Evolutionary conservation across 2,329 filamentous ascomycete species (phyloP).

Genomic region (Fusarium luffae): DNA sequence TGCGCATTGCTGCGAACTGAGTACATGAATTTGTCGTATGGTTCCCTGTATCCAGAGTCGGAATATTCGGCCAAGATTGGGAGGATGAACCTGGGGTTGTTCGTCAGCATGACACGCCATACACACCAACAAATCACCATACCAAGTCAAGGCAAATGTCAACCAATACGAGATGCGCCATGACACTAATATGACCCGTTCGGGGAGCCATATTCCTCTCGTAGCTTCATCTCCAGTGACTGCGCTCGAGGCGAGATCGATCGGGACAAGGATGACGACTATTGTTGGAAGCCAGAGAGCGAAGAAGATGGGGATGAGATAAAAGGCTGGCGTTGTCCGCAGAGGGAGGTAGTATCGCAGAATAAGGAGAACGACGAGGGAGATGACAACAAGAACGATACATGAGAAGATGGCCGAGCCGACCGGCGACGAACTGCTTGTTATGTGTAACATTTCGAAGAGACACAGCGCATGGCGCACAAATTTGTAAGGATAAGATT

Average conservation of each 20-base stretch:
- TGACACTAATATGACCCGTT: constrained; percentile 80
- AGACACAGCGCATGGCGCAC: constrained; percentile 45
- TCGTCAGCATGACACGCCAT: constrained; percentile 25
- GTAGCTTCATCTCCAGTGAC: constrained; percentile 75
- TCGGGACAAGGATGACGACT: constrained; percentile 91
- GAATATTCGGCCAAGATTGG: constrained; percentile 94
- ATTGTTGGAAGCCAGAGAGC: constrained; percentile 93
- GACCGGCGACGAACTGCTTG: constrained; percentile 70
- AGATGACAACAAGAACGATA: constrained; percentile 78
- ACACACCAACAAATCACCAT: constrained; percentile 43
- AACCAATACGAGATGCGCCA: constrained; percentile 99
- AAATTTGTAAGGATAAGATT: constrained; percentile 34
- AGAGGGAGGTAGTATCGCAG: constrained; percentile 91
- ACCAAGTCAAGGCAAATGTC: constrained; percentile 95
- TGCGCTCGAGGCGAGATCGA: constrained; percentile 91
- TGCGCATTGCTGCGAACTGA: constrained; percentile 88
- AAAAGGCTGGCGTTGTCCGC: constrained; percentile 88
- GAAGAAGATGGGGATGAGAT: constrained; percentile 92
- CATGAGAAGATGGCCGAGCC: constrained; percentile 84
- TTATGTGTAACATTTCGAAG: constrained; percentile 62
- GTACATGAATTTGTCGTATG: constrained; percentile 82
- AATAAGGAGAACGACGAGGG: constrained; percentile 81
- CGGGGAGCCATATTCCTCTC: constrained; percentile 88
- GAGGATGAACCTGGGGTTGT: constrained; percentile 77
- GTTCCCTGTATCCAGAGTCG: constrained; percentile 91